Conservation (phyloP, 2,329 filamentous ascomycete species). For the Ceratocystis ficicola region DNA sequence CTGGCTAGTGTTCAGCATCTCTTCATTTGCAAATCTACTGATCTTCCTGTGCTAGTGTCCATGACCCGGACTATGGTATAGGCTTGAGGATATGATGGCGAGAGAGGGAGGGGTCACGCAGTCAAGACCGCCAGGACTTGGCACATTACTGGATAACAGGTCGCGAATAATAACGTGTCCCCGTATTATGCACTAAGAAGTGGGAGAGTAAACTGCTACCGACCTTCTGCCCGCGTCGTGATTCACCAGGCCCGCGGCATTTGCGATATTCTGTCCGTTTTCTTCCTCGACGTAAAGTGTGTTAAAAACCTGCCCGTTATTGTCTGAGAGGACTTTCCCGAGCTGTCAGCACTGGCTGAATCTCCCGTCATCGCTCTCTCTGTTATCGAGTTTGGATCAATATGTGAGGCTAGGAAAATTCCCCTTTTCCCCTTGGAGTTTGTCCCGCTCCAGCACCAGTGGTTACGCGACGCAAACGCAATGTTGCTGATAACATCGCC, state of each 20-base stretch:
- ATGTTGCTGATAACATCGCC: slow-evolving; percentile 57
- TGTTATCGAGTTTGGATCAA: slow-evolving; percentile 37
- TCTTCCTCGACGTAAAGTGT: slow-evolving; percentile 19
- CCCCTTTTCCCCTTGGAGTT: slow-evolving; percentile 43
- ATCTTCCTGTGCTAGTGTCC: neutral
- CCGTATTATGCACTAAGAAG: neutral
- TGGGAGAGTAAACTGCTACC: neutral
- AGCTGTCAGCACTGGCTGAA: slow-evolving; percentile 11
- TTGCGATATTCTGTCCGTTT: slow-evolving; percentile 9
- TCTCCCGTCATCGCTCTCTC: slow-evolving; percentile 25
- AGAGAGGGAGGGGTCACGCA: too few species aligned
- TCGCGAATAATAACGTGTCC: too few species aligned
- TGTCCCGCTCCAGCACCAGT: slow-evolving; percentile 46
- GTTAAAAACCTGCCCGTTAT: slow-evolving; percentile 13
- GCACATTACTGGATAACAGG: too few species aligned
- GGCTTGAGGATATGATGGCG: too few species aligned
- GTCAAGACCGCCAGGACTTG: too few species aligned
- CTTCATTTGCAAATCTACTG: neutral
- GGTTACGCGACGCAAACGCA: slow-evolving; percentile 37
- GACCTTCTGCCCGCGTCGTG: neutral
- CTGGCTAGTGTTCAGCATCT: neutral
- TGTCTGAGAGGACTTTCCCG: neutral
- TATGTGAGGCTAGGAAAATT: slow-evolving; percentile 40
- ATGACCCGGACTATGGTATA: neutral
- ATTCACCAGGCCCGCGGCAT: slow-evolving; percentile 14